Evolutionary conservation across 208 protist genomes (phyloP), one percentile per base, ranked within the genome.

Genomic region (Leishmania arabica): DNA sequence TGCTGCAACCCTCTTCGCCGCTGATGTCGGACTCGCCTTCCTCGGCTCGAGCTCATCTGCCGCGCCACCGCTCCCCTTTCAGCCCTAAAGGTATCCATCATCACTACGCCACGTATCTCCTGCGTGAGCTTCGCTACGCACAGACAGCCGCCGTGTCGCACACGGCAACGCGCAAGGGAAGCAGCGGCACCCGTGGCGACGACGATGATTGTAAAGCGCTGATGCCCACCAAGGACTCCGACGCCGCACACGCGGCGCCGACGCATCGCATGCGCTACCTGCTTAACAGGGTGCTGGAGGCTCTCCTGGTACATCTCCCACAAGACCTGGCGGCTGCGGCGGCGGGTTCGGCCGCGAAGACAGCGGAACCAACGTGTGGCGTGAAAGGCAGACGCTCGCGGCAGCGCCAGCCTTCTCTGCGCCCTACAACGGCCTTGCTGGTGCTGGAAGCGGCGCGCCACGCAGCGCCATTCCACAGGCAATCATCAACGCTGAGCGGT

Each of bases 251-350:
- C 42, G 27, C 51, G 31, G 34, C 71, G 51, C 8, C 19, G 54
- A 58, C 34, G 37, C 74, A 77, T 47, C 54, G 56, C 24, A 56
- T 53, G 19, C 53, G n/a, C 27, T 70, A 58, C n/a, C 56, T 87
- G 27, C 51, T 89, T 27, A 76, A 85, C 27, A 34, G 42, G 1
- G 73, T 42, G 45, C 40, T 89, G 51, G 71, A 84, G 27, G 83
- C 87, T n/a, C 83, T 89, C 40, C 74, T 89, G 2, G 21, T 89
- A 5, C 79, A 89, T 19, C 75, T 75, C 40, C 80, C 79, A 64
- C 40, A 64, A 24, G 79, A 87, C 49, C 65, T 9, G 9, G 75
- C 47, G 3, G 70, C 37, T 0, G 73, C 71, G 4, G 53, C 71
- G 2, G 19, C 27, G 19, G 19, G 17, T 49, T 7, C 19, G 40